Base-by-base conservation (phyloP, 2,329 filamentous ascomycete species). In the Colletotrichum cuscutae region DNA sequence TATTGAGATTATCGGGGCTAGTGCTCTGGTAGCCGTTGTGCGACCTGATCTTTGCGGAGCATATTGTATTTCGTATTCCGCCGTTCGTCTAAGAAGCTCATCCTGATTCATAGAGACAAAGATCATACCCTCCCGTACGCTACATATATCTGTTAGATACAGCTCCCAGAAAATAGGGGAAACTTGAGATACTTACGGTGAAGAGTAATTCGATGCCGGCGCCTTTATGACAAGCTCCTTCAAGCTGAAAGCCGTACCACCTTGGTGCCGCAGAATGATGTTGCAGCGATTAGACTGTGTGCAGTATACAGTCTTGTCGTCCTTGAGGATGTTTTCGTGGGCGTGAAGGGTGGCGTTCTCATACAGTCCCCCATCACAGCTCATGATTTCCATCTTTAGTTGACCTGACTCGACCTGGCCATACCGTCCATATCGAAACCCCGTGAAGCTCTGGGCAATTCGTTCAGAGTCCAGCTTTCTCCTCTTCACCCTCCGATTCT, bases 281-380 rank as follows among this genome's bases (percentile, higher is more conserved):
- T 98, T 98, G 84, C 95, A 98, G 71, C 91, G 90, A 74, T 93
- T 93, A n/a, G 91, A 92, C 80, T 96, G 94, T 49, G 95, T 97
- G 82, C 95, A 97, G 80, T 98, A 98, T 2, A 98, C 94, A 12
- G 93, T 94, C 71, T 88, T 87, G 81, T 98, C 94, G 80, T 95
- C 92, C 76, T 90, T 91, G 74, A 98, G 86, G 32, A 98, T 92
- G 80, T 98, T 98, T 76, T 95, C 94, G 24, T 92, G 91, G 13
- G 89, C 89, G 75, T 94, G 94, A 12, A 86, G 83, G 67, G 86
- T 83, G 77, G 92, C 89, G 74, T 92, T 91, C 63, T 89, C 86
- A 78, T 88, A 91, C 71, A 90, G 87, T 56, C 95, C 95, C 53
- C 95, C 95, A 81, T 98, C 95, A 79, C 95, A 98, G 85, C 92